phyloP scores from a whole-genome alignment of 345 rosid genomes.

The Gossypium raimondii region DNA sequence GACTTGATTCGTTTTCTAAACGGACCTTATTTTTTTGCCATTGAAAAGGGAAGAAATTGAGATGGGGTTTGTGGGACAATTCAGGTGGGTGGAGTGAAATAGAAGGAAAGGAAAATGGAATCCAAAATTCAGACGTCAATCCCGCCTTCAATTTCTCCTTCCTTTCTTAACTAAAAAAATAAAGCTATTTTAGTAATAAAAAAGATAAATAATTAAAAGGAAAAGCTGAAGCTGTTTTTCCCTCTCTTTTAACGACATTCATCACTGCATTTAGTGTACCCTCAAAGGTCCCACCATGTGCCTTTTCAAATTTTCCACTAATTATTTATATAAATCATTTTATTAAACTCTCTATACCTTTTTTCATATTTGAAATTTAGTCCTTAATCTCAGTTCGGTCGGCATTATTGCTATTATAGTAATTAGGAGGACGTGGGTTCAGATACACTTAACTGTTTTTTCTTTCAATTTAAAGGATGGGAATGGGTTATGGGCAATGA shows the following conservation, averaged over 20 bases:
- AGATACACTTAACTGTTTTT: no score
- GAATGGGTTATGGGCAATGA: no score
- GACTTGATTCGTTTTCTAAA: fast-evolving
- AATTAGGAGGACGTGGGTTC: no score
- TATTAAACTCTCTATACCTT: no score
- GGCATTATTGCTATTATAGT: no score
- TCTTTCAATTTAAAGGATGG: no score
- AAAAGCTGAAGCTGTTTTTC: background rate
- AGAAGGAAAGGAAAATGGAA: background rate
- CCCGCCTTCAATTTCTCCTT: slow-evolving; percentile 17
- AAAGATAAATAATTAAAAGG: background rate
- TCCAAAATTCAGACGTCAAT: slow-evolving; percentile 6
- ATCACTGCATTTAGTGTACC: background rate
- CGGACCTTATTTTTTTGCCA: fast-evolving
- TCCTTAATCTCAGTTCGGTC: no score
- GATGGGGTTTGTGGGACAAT: background rate
- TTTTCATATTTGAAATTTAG: no score
- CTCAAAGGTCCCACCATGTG: background rate
- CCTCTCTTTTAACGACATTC: background rate
- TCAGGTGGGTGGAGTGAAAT: background rate
- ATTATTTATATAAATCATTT: no score
- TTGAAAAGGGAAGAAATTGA: background rate
- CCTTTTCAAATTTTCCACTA: background rate
- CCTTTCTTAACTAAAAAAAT: background rate
- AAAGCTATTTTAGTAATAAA: background rate